A percentile compares a stretch with the other conserved stretches of the same genome.
Evolutionary conservation across 2,329 filamentous ascomycete species (phyloP).

Genomic region (Zasmidium citrigriseum): DNA sequence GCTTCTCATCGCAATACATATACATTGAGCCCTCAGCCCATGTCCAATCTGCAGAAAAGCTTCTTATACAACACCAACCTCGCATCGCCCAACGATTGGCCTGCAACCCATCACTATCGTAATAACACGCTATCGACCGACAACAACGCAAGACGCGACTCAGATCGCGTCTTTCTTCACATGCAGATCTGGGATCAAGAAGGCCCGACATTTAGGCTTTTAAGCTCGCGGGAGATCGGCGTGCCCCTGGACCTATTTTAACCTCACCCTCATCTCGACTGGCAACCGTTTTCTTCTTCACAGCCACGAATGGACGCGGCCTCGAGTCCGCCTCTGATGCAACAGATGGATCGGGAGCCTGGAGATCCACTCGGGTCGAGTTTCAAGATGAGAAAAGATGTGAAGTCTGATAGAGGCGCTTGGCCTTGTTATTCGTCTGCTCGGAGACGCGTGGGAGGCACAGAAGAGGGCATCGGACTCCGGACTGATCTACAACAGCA

Average conservation of each 20-base stretch:
- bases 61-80: background rate
- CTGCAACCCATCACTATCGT: background rate
- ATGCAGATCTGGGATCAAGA: background rate
- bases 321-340: slow-evolving; percentile 2
- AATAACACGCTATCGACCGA: background rate
- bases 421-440: background rate
- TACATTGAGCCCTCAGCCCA: background rate
- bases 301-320: background rate
- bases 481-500: too few relatives aligned
- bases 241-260: background rate
- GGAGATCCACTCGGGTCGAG: background rate
- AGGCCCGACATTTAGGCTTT: background rate
- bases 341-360: background rate
- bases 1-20: background rate
- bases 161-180: background rate
- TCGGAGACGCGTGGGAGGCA: too few relatives aligned
- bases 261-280: background rate
- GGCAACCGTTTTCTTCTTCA: background rate
- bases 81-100: background rate
- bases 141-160: background rate
- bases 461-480: too few relatives aligned
- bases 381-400: background rate
- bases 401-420: background rate
- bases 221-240: background rate
- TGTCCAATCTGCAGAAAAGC: background rate